Evolutionary conservation across 345 rosid genomes (phyloP).

Genomic region (Microcos paniculata): DNA sequence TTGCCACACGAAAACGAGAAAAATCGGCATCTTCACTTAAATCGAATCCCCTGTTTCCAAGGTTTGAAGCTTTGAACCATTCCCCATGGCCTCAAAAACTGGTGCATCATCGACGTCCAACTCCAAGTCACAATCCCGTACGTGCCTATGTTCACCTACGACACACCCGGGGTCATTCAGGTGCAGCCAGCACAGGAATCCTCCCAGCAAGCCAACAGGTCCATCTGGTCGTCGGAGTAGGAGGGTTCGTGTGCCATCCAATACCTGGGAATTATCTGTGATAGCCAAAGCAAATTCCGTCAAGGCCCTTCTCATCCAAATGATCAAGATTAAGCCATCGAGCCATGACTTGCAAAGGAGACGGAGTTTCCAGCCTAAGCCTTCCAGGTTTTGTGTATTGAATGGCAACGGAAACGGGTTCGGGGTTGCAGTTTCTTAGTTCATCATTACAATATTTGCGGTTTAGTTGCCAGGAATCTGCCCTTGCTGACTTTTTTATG

Average conservation of each 20-base stretch:
- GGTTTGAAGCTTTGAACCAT: not conserved
- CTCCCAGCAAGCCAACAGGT: not conserved
- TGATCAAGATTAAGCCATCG: constrained; percentile 38
- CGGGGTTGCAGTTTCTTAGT: constrained; percentile 29
- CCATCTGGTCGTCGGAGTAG: not conserved
- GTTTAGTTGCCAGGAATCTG: not conserved
- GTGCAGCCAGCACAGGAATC: constrained; percentile 44
- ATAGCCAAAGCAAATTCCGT: constrained; percentile 24
- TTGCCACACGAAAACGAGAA: constrained; percentile 5
- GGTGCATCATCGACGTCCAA: not conserved
- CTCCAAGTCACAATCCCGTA: constrained; percentile 1
- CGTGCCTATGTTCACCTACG: constrained; percentile 52
- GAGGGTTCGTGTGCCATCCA: not conserved
- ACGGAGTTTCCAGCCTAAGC: constrained; percentile 37
- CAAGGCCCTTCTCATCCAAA: constrained; percentile 33
- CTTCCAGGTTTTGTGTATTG: constrained; percentile 36
- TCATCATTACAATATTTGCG: not conserved
- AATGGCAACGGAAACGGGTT: constrained; percentile 18
- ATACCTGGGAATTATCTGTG: constrained; percentile 14
- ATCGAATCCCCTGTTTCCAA: not conserved
- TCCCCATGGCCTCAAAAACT: constrained; percentile 30
- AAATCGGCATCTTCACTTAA: not conserved
- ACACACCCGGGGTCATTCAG: constrained; percentile 55
- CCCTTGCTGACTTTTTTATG: not conserved
- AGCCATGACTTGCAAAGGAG: constrained; percentile 27